phyloP scores from a whole-genome alignment of 1,284 basidiomycete genomes.

The Tilletiopsis washingtonensis region DNA sequence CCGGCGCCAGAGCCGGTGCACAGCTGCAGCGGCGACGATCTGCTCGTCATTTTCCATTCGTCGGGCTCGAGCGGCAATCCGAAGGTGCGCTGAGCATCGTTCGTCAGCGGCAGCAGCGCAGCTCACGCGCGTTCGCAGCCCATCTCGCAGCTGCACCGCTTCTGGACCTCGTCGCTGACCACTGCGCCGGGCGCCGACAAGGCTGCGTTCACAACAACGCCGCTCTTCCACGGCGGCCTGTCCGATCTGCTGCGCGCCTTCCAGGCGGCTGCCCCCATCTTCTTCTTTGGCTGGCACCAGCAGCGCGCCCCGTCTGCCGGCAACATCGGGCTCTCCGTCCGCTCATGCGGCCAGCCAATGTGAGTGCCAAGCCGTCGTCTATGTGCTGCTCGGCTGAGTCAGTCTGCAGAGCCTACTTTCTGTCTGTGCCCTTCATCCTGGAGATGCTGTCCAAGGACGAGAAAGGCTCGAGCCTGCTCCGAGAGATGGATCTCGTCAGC shows the following conservation, averaged over 20 bases:
- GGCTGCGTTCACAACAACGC: constrained; percentile 50
- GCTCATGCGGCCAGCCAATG: constrained; percentile 21
- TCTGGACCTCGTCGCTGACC: constrained; percentile 24
- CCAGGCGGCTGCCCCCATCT: constrained; percentile 38
- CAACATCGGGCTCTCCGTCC: constrained; percentile 42
- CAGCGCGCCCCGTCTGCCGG: constrained; percentile 36
- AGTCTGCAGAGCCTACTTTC: constrained; percentile 22
- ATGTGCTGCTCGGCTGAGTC: background rate
- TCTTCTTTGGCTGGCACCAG: constrained; percentile 7
- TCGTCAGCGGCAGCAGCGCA: background rate
- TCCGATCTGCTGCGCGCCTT: constrained; percentile 49
- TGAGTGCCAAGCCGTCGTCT: background rate
- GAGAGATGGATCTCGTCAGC: constrained; percentile 54
- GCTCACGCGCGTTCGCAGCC: constrained; percentile 2
- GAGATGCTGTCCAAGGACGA: constrained; percentile 52
- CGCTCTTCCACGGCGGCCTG: constrained; percentile 51
- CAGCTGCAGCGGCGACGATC: constrained; percentile 34
- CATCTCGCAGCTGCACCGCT: constrained; percentile 39
- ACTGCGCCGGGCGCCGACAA: constrained; percentile 22
- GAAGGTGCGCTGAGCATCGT: constrained; percentile 51
- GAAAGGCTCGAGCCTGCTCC: constrained; percentile 52
- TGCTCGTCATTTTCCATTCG: constrained; percentile 58
- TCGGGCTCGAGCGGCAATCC: constrained; percentile 56
- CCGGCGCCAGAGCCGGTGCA: too few species aligned
- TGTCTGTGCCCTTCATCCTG: constrained; percentile 52